phyloP scores from a whole-genome alignment of 1,139 yeast species.

The Candida sanyaensis region DNA sequence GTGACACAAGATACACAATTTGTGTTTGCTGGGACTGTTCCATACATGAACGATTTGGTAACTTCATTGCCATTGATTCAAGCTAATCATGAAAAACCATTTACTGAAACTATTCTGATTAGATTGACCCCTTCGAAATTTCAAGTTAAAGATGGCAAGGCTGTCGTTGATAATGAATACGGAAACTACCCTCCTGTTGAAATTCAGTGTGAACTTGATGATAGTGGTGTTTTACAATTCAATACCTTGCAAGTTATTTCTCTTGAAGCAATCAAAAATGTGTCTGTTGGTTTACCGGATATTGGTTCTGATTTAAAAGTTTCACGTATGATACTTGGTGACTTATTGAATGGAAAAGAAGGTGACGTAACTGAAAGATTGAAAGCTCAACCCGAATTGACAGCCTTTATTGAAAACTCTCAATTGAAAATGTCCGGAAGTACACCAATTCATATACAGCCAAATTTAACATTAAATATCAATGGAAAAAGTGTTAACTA shows the following conservation, averaged over 20 bases:
- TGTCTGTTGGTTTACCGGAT: conserved; percentile 42
- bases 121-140: conserved; percentile 50
- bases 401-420: conserved; percentile 37
- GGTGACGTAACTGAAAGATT: conserved; percentile 17
- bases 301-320: conserved; percentile 46
- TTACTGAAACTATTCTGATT: conserved; percentile 44
- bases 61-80: conserved; percentile 34
- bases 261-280: conserved; percentile 49
- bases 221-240: conserved; percentile 37
- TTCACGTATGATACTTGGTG: conserved; percentile 41
- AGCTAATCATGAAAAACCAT: conserved; percentile 28
- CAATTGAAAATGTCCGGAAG: conserved; percentile 43
- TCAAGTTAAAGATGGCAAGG: conserved; percentile 21
- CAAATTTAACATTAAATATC: conserved; percentile 36
- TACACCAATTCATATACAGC: conserved; percentile 35
- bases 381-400: conserved; percentile 49
- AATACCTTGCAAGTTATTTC: conserved; percentile 45
- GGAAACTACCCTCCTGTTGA: conserved; percentile 54
- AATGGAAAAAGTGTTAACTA: conserved; percentile 41
- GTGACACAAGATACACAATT: conserved; percentile 14
- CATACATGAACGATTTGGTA: conserved; percentile 40
- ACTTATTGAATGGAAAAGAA: conserved; percentile 19
- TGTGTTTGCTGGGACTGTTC: conserved; percentile 45
- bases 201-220: conserved; percentile 51
- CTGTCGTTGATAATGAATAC: not conserved